Percentiles rank a stretch among this genome's conserved stretches.
These are phyloP conservation scores for Pichia exigua DNA, from an alignment of 805 yeast genomes.

Conservation along the genomic window DNA sequence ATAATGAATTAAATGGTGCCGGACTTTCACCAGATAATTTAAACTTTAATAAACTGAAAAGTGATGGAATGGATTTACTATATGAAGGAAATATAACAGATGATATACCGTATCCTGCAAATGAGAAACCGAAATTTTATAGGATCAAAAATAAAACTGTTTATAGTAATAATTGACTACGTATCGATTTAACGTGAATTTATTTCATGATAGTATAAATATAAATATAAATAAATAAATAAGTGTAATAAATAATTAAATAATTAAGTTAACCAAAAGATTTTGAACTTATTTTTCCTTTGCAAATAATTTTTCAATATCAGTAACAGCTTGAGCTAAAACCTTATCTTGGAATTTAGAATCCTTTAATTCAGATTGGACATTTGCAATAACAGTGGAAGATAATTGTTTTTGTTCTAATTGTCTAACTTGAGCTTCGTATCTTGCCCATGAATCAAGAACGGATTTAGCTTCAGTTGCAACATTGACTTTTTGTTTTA, in stretches of 20 bases:
- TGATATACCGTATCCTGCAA: constrained; percentile 25
- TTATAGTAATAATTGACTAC: background rate
- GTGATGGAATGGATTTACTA: background rate
- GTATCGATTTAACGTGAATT: background rate
- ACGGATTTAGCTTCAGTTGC: constrained; percentile 90
- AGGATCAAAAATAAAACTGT: constrained; percentile 21
- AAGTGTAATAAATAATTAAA: constrained; percentile 1
- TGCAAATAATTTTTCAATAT: constrained; percentile 76
- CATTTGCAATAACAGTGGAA: constrained; percentile 78
- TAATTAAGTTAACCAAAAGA: background rate
- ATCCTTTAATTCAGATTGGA: constrained; percentile 73
- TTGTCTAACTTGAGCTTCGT: constrained; percentile 94
- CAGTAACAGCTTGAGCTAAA: constrained; percentile 84
- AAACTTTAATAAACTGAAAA: background rate
- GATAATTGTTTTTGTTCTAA: constrained; percentile 90
- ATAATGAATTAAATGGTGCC: background rate
- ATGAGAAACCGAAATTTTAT: constrained; percentile 40
- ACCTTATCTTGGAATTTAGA: constrained; percentile 91
- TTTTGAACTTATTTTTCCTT: constrained; percentile 23
- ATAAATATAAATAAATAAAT: constrained; percentile 7
- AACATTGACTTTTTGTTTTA: constrained; percentile 83
- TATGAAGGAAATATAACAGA: background rate
- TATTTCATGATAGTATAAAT: constrained; percentile 1
- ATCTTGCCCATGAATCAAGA: constrained; percentile 98
- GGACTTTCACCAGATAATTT: background rate